Conservation (phyloP, 202 grass and related monocot genomes). For the Zoysia matrella region DNA sequence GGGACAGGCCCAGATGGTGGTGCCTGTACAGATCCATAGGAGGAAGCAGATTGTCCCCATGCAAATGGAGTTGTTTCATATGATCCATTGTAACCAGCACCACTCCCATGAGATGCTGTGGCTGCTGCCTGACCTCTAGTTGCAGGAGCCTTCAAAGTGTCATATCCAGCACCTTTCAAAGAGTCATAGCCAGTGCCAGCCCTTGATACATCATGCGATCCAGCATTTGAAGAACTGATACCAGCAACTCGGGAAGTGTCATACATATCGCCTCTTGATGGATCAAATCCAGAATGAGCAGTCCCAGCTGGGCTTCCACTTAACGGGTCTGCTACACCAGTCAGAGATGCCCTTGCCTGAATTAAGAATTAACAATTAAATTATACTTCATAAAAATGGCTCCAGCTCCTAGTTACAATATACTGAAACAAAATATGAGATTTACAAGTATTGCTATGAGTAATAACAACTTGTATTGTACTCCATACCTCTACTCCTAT, state of each 20-base stretch:
- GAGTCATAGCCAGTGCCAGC: conserved; percentile 47
- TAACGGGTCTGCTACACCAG: conserved; percentile 45
- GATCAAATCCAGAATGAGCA: conserved; percentile 54
- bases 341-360: conserved; percentile 51
- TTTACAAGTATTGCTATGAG: background rate
- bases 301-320: conserved; percentile 54
- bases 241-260: conserved; percentile 50
- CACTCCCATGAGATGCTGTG: conserved; percentile 40
- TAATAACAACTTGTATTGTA: background rate
- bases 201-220: conserved; percentile 63
- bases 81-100: conserved; percentile 54
- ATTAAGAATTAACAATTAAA: conserved; percentile 44
- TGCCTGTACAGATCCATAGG: conserved; percentile 50
- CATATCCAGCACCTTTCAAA: conserved; percentile 55
- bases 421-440: conserved; percentile 27
- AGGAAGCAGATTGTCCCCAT: conserved; percentile 51
- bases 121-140: conserved; percentile 41
- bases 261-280: conserved; percentile 53
- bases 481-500: too few relatives aligned
- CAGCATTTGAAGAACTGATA: conserved; percentile 50
- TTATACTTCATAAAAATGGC: conserved; percentile 20
- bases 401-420: conserved; percentile 21
- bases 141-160: conserved; percentile 47
- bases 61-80: conserved; percentile 47
- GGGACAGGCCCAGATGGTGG: conserved; percentile 35